phyloP scores from a whole-genome alignment of 2,329 filamentous ascomycete genomes.

The Paecilomyces variotii region DNA sequence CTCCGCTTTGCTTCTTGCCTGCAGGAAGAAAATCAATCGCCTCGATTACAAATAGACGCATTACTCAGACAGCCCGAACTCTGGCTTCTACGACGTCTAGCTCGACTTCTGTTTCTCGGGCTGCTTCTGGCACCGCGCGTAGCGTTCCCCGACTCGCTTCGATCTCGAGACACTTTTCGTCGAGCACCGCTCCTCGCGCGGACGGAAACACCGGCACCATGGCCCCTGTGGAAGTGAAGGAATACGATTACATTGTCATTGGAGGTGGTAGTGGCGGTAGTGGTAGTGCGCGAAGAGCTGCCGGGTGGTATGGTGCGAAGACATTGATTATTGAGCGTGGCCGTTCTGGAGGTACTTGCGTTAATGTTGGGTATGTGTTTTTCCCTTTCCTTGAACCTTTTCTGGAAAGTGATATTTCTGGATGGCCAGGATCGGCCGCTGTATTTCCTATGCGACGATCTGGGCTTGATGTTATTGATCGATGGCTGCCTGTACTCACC shows the following conservation, averaged over 20 bases:
- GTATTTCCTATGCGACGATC: neutral
- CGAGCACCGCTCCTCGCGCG: constrained; percentile 5
- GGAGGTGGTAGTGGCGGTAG: constrained; percentile 48
- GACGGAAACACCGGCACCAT: constrained; percentile 28
- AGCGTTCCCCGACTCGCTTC: constrained; percentile 27
- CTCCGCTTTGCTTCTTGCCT: neutral
- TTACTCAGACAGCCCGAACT: neutral
- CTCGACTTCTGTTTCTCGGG: neutral
- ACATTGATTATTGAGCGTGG: constrained; percentile 44
- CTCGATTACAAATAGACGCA: neutral
- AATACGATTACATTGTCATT: constrained; percentile 49
- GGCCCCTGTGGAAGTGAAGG: constrained; percentile 38
- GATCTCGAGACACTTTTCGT: constrained; percentile 34
- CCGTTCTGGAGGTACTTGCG: constrained; percentile 42
- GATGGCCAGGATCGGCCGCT: neutral
- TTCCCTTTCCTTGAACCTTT: neutral
- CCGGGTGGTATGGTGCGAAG: constrained; percentile 46
- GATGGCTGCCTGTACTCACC: neutral
- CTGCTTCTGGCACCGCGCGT: constrained; percentile 5
- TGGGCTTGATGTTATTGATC: neutral
- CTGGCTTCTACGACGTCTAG: constrained; percentile 4
- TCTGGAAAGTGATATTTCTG: neutral
- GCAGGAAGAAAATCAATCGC: neutral
- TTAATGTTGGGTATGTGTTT: constrained; percentile 44
- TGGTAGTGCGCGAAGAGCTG: constrained; percentile 41